Conservation (phyloP, 306 rosid genomes). For the Vigna unguiculata region DNA sequence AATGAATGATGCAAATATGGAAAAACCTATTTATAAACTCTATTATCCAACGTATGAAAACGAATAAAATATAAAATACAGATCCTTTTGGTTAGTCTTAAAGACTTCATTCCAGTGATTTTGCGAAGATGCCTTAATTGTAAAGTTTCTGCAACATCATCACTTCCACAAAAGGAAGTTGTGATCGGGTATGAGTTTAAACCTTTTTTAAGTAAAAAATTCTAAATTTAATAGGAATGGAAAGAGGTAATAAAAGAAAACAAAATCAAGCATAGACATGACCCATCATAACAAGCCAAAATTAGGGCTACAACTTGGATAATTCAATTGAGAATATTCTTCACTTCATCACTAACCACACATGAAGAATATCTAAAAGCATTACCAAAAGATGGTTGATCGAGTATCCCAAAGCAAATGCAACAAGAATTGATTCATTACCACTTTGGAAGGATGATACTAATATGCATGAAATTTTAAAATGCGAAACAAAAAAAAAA, state of each 20-base stretch:
- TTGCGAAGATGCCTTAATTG: no score
- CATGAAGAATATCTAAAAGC: constrained; percentile 19
- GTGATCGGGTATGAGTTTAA: background rate
- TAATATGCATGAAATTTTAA: background rate
- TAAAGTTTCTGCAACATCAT: no score
- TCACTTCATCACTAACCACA: constrained; percentile 14
- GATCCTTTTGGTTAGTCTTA: no score
- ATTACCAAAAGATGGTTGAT: constrained; percentile 26
- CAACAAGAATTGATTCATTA: constrained; percentile 36
- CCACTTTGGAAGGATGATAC: constrained; percentile 23
- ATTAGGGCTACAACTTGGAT: constrained; percentile 17
- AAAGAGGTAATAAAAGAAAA: background rate
- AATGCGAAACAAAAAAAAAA: background rate
- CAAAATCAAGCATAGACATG: background rate
- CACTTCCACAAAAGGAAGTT: background rate
- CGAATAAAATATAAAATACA: background rate
- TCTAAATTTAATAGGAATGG: background rate
- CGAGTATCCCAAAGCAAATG: constrained; percentile 4
- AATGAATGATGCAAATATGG: background rate
- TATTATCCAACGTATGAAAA: constrained; percentile 1
- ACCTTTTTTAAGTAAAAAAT: background rate
- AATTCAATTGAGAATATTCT: constrained; percentile 40
- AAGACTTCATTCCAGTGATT: no score
- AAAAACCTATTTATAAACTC: background rate
- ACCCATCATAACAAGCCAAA: constrained; percentile 19